These are phyloP conservation scores for Escovopsis weberi DNA, from an alignment of 2,329 filamentous ascomycete species.

Conservation along the genomic window DNA sequence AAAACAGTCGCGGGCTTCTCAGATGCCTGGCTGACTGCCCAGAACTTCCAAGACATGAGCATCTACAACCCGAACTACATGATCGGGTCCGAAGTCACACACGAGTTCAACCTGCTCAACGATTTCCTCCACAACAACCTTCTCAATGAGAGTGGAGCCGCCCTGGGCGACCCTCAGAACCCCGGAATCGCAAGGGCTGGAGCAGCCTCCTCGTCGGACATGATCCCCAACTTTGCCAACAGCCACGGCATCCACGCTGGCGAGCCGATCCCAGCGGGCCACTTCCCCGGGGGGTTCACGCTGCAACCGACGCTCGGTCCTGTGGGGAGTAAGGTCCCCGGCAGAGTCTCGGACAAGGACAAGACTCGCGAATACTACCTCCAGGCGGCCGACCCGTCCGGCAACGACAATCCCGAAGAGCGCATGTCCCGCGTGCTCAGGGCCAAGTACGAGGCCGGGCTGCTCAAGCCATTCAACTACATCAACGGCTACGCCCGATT, in stretches of 20 bases:
- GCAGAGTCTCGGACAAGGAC: slow-evolving; percentile 35
- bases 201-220: slow-evolving; percentile 24
- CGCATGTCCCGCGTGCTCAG: slow-evolving; percentile 88
- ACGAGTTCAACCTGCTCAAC: slow-evolving; percentile 93
- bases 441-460: slow-evolving; percentile 89
- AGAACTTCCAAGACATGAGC: slow-evolving; percentile 89
- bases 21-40: slow-evolving; percentile 66
- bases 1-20: slow-evolving; percentile 58
- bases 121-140: slow-evolving; percentile 90
- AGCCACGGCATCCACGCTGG: slow-evolving; percentile 14
- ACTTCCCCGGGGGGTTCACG: slow-evolving; percentile 16
- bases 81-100: slow-evolving; percentile 82
- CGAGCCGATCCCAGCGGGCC: slow-evolving; percentile 7
- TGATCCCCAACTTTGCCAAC: slow-evolving; percentile 34
- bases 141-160: slow-evolving; percentile 65
- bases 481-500: slow-evolving; percentile 88
- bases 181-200: slow-evolving; percentile 24
- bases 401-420: slow-evolving; percentile 72
- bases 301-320: too few relatives aligned
- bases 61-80: slow-evolving; percentile 88
- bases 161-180: slow-evolving; percentile 46
- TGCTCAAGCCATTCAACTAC: slow-evolving; percentile 96
- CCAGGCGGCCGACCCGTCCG: slow-evolving; percentile 87
- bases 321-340: slow-evolving; percentile 14
- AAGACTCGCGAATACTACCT: slow-evolving; percentile 85